Evolutionary conservation across 2,329 filamentous ascomycete genomes (phyloP), one percentile per base, ranked within the genome.

Genomic region (Paecilomyces formosus): DNA sequence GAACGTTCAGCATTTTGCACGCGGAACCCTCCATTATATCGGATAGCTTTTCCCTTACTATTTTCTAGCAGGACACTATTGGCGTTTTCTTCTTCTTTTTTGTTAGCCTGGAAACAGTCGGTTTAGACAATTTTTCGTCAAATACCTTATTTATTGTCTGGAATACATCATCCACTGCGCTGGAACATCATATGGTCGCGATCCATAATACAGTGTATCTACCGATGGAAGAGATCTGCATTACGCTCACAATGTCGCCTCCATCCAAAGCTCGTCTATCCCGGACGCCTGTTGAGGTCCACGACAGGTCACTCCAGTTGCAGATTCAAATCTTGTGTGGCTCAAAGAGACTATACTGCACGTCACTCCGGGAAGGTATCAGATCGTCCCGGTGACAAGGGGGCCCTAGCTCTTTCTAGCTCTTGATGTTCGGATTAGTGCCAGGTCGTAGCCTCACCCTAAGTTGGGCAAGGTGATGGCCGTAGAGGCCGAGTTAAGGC

Each of bases 401-500:
- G 39, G 39, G n/a, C 39, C 35, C 35, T 15, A 39, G 35, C 15
- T n/a, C 39, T 45, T 45, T 15, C n/a, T 45, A 18, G 18, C 30
- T 31, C 45, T 50, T 50, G 1, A 50, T 50, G 13, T 50, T 6
- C 6, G 21, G 50, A 24, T 52, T 52, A 52, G 50, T 24, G 50
- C 50, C 21, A 24, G 50, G 21, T 15, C 26, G 28, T 28, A 52
- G 50, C 50, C 26, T 24, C 26, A 28, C 50, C 21, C 50, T 22
- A 15, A 15, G 50, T 28, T 52, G 21, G 50, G 26, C 50, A 52
- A 35, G 54, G 4, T 45, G 59, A 55, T 53, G 57, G 61, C 63
- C 67, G 63, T 59, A 63, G 54, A 59, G 61, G 60, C 8, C 58
- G 55, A 59, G 55, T 52, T 31, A 58, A 59, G 60, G 57, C 22